Percentiles rank a stretch among this genome's conserved stretches.
Conservation (phyloP, 108 stramenopile genomes). For the Nannochloropsis gaditana region DNA sequence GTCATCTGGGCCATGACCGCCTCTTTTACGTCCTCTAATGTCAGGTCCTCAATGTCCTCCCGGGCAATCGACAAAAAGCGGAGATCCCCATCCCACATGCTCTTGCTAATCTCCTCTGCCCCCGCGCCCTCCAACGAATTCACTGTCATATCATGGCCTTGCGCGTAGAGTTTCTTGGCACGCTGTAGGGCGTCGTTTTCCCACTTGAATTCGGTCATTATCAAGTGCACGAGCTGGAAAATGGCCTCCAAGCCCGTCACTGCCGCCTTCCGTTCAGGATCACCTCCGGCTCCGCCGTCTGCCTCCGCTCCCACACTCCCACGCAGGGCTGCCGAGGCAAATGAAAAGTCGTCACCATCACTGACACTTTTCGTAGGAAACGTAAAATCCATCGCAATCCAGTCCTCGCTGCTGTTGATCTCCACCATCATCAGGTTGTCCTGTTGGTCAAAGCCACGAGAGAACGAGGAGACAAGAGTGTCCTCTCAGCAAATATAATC, state of each 20-base stretch:
- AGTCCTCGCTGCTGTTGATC: conserved; percentile 87
- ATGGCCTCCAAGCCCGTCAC: conserved; percentile 24
- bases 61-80: conserved; percentile 74
- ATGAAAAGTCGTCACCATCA: neutral
- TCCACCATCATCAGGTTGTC: conserved; percentile 95
- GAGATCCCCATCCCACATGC: conserved; percentile 43
- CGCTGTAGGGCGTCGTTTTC: conserved; percentile 89
- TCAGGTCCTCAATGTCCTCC: conserved; percentile 69
- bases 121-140: conserved; percentile 49
- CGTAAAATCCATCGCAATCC: conserved; percentile 78
- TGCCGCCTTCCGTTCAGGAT: conserved; percentile 53
- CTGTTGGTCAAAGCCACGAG: neutral
- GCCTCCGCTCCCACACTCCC: conserved; percentile 31
- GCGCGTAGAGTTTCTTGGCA: conserved; percentile 75
- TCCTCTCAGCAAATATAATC: neutral
- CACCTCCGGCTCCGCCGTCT: conserved; percentile 27
- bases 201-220: conserved; percentile 82
- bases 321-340: neutral
- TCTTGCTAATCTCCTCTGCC: conserved; percentile 37
- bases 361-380: conserved; percentile 76
- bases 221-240: conserved; percentile 75
- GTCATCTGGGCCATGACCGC: conserved; percentile 82
- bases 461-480: neutral
- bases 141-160: conserved; percentile 43
- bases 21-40: conserved; percentile 71